Evolutionary conservation across 192 early-diverging fungal species (phyloP), one percentile per base, ranked within the genome.

Genomic region (Allomyces javanicus): DNA sequence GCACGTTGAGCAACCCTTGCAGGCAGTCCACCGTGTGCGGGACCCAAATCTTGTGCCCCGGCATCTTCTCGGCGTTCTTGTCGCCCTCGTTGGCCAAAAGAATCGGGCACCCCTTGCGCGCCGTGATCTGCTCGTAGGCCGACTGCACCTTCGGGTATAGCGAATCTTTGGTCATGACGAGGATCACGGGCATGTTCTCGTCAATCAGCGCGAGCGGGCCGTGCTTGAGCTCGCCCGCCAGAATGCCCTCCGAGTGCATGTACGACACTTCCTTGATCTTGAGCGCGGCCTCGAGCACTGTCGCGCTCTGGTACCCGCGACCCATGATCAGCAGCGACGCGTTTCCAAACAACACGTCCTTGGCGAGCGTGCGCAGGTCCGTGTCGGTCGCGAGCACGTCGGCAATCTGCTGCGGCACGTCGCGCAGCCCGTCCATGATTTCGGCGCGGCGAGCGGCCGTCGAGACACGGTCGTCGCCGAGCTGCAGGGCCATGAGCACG

Each of bases 191-290:
- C 88, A 98, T 97, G 78, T 93, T 87, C 78, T 94, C 91, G 78
- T 97, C 94, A 69, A 97, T 91, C 68, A 99, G 79, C 11, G 94
- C 96, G 66, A 97, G 72, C 27, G 96, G 94, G 45, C 94, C 96
- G 74, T 97, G 96, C 85, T 99, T 99, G 68, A 99, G 83, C 79
- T 99, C 96, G 69, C 96, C 94, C 50, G 96, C 96, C 72, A 96
- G 78, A 72, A 99, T 99, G 70, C 94, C 94, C 78, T 99, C 96
- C 70, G 81, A 83, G 83, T 99, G 96, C 84, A 99, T 97, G 78
- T 99, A 99, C 44, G 92, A 92, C 62, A 99, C 85, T 77, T 99
- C 94, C 85, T 98, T 98, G 78, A 98, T 95, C 86, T 98, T 98
- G 67, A 98, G 78, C 1, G 94, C 94, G 68, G 89, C 96, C 77